phyloP scores from a whole-genome alignment of 2,329 filamentous ascomycete species.

The Exophiala lecanii-corni region DNA sequence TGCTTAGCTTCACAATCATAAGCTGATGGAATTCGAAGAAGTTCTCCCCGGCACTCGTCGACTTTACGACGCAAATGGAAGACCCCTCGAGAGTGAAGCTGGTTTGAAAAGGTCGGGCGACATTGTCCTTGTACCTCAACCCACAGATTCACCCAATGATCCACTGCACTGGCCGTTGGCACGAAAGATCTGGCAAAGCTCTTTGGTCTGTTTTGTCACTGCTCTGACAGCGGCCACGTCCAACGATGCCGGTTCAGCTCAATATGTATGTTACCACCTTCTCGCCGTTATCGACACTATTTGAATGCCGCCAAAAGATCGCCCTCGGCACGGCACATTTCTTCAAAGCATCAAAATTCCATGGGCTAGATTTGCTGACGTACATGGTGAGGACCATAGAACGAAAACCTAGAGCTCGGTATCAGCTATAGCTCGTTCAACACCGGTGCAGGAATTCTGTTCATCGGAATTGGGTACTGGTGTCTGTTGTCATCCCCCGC shows the following conservation, averaged over 20 bases:
- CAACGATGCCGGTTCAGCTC: conserved; percentile 52
- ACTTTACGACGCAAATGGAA: conserved; percentile 24
- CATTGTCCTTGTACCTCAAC: conserved; percentile 51
- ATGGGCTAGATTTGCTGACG: too few species aligned
- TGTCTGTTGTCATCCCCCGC: conserved; percentile 50
- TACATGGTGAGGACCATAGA: too few species aligned
- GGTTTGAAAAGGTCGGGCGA: conserved; percentile 35
- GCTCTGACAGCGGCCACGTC: conserved; percentile 53
- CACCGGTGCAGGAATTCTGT: conserved; percentile 54
- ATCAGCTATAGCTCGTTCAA: conserved; percentile 52
- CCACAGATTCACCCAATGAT: conserved; percentile 50
- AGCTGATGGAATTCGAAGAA: conserved; percentile 10
- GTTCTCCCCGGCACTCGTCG: conserved; percentile 25
- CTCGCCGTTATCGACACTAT: too few species aligned
- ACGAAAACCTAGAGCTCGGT: conserved; percentile 46
- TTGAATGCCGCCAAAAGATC: too few species aligned
- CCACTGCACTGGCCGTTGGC: conserved; percentile 48
- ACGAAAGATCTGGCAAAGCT: conserved; percentile 49
- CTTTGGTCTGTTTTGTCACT: conserved; percentile 51
- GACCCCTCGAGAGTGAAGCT: conserved; percentile 16
- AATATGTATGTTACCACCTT: conserved; percentile 33
- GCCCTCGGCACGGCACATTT: too few species aligned
- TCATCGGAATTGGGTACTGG: conserved; percentile 54
- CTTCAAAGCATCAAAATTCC: too few species aligned
- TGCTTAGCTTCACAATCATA: too few species aligned